These are phyloP conservation scores for Yamadazyma akitaensis DNA, from an alignment of 805 yeast genomes.

Conservation along the genomic window DNA sequence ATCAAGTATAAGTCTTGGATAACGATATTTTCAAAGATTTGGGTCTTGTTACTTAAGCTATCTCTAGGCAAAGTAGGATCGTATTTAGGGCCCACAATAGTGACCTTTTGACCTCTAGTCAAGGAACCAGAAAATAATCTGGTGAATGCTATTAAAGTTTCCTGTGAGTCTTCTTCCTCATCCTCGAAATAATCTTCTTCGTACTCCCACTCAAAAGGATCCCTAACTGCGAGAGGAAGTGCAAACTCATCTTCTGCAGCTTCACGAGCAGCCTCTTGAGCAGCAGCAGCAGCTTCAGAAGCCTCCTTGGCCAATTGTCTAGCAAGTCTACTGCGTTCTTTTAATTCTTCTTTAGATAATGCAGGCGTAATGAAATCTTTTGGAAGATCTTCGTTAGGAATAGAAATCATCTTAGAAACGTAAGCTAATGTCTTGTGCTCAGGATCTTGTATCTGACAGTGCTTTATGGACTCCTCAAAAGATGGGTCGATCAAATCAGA, in stretches of 20 bases:
- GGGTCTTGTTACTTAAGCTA: constrained; percentile 41
- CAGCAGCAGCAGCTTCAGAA: constrained; percentile 45
- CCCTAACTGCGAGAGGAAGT: constrained; percentile 24
- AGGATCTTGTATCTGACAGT: constrained; percentile 68
- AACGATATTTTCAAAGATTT: constrained; percentile 53
- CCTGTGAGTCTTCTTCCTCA: constrained; percentile 48
- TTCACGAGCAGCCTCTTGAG: constrained; percentile 22
- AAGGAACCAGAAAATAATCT: constrained; percentile 86
- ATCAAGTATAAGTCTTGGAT: constrained; percentile 71
- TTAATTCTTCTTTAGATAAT: constrained; percentile 52
- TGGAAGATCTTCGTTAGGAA: constrained; percentile 81
- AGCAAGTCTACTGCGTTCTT: constrained; percentile 61
- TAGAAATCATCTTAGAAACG: constrained; percentile 84
- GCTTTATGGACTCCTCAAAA: constrained; percentile 54
- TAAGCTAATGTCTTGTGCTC: constrained; percentile 53
- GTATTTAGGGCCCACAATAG: constrained; percentile 83
- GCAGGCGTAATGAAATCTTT: constrained; percentile 34
- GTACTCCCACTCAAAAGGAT: constrained; percentile 42
- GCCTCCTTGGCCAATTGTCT: constrained; percentile 68
- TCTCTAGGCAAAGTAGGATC: constrained; percentile 51
- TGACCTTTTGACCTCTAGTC: constrained; percentile 66
- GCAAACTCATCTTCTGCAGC: constrained; percentile 23
- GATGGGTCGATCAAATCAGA: constrained; percentile 43
- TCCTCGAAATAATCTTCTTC: constrained; percentile 50
- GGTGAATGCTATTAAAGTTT: constrained; percentile 81